Evolutionary conservation across 148 eudicot species (phyloP), one percentile per base, ranked within the genome.

Genomic region (Fagopyrum esculentum): DNA sequence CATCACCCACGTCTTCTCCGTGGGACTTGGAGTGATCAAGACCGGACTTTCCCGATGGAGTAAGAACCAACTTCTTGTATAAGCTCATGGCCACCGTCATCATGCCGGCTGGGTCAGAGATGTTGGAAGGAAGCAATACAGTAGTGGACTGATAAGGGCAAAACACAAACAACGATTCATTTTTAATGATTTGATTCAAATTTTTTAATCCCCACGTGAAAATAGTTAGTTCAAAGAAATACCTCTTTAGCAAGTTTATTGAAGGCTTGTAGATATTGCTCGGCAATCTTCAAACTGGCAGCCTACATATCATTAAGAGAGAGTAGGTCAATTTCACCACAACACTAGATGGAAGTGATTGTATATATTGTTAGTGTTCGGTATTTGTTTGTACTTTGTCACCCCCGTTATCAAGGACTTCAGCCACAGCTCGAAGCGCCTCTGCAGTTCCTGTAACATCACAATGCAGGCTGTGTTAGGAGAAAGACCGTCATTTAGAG

Each of bases 181-280:
- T 64, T 29, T 63, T 3, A 43, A 59, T 54, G 0, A n/a, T 55
- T 15, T 19, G 45, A 57, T 11, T 30, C 19, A 11, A 30, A 12
- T 19, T 5, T 26, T 6, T 8, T 22, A 22, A 16, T 3, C 5
- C 5, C 71, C 29, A 52, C 19, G 9, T 15, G 69, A 22, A 35
- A 35, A 35, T 22, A 63, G 69, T 5, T 22, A 69, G 1, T 29
- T 43, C 17, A 19, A 45, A 45, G 55, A 22, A 47, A 74, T 80
- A 95, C 98, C 97, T 92, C 83, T 80, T 92, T 82, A 30, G 97
- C 98, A 64, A 95, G 51, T 49, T 79, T 82, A 73, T 87, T 77
- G 40, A 87, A 95, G 49, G 98, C 98, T n/a, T 87, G 84, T 43
- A 95, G 79, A 83, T 92, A 95, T 60, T 90, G 92, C 77, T 89